Percentiles rank a stretch among this genome's conserved stretches.
Evolutionary conservation across 495 filamentous ascomycete genomes (phyloP).

Genomic region (Aspergillus olivimuriae): DNA sequence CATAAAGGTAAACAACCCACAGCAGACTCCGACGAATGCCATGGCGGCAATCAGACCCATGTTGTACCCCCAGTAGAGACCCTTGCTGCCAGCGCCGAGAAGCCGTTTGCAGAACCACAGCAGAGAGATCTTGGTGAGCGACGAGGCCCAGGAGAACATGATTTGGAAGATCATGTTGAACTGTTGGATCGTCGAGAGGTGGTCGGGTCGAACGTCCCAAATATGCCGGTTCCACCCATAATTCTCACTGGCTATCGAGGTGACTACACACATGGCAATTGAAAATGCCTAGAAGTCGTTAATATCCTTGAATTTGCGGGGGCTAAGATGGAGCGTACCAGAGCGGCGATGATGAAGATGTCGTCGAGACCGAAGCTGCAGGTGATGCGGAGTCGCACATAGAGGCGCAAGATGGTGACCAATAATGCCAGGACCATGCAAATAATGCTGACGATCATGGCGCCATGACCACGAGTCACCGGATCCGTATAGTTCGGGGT

Average conservation of each 20-base stretch:
- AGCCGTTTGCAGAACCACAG: conserved; percentile 52
- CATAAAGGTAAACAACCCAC: conserved; percentile 41
- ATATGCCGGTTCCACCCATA: conserved; percentile 53
- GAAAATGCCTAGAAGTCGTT: conserved; percentile 12
- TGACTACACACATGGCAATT: conserved; percentile 39
- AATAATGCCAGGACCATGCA: conserved; percentile 32
- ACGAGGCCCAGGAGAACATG: conserved; percentile 46
- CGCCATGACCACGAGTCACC: conserved; percentile 39
- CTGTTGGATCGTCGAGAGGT: conserved; percentile 30
- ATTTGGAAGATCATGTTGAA: conserved; percentile 47
- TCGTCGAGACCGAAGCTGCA: conserved; percentile 45
- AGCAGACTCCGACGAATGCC: conserved; percentile 35
- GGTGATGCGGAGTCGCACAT: conserved; percentile 42
- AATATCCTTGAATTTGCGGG: background rate
- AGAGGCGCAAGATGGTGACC: conserved; percentile 40
- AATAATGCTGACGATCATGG: conserved; percentile 36
- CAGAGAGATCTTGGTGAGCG: conserved; percentile 51
- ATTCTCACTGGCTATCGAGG: conserved; percentile 33
- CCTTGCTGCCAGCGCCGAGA: conserved; percentile 33
- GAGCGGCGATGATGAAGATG: conserved; percentile 35
- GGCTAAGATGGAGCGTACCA: conserved; percentile 8
- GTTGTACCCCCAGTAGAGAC: conserved; percentile 30
- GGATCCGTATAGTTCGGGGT: conserved; percentile 50
- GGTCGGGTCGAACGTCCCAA: conserved; percentile 41
- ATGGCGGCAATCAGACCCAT: conserved; percentile 38